These are phyloP conservation scores for Diutina siamensis DNA, from an alignment of 1,139 yeast genomes.

Conservation along the genomic window DNA sequence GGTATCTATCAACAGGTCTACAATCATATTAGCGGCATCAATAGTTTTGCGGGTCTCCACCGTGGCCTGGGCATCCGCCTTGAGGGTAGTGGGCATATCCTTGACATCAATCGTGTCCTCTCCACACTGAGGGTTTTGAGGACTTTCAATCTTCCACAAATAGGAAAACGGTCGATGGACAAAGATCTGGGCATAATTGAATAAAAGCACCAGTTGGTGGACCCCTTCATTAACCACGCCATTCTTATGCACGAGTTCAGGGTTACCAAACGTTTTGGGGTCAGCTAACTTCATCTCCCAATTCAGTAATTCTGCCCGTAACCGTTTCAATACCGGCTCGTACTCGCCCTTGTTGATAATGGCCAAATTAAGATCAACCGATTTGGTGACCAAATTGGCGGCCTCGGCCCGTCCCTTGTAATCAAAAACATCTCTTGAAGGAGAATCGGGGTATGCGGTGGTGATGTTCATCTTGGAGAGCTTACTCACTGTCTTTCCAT, in stretches of 20 bases:
- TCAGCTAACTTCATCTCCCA: conserved; percentile 36
- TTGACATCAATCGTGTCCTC: conserved; percentile 14
- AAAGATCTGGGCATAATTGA: conserved; percentile 37
- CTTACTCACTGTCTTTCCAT: conserved; percentile 33
- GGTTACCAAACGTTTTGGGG: conserved; percentile 30
- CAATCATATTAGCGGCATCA: conserved; percentile 39
- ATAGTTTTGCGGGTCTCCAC: conserved; percentile 40
- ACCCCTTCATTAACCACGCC: conserved; percentile 40
- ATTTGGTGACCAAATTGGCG: conserved; percentile 34
- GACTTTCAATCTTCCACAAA: conserved; percentile 35
- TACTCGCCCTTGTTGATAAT: conserved; percentile 26
- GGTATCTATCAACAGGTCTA: conserved; percentile 32
- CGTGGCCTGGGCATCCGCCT: conserved; percentile 26
- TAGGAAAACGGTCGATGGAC: conserved; percentile 41
- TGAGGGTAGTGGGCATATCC: conserved; percentile 9
- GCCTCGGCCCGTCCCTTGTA: conserved; percentile 36
- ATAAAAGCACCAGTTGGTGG: conserved; percentile 33
- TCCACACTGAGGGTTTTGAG: conserved; percentile 29
- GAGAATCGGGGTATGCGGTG: conserved; percentile 24
- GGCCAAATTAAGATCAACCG: conserved; percentile 32
- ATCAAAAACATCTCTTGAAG: conserved; percentile 26
- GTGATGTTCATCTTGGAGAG: conserved; percentile 20
- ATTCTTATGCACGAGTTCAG: conserved; percentile 25
- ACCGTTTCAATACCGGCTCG: conserved; percentile 19
- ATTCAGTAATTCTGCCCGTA: conserved; percentile 34